Percentiles rank a stretch among this genome's conserved stretches.
Evolutionary conservation across 1,284 basidiomycete species (phyloP).

Genomic region (Sphaerobolus stellatus): DNA sequence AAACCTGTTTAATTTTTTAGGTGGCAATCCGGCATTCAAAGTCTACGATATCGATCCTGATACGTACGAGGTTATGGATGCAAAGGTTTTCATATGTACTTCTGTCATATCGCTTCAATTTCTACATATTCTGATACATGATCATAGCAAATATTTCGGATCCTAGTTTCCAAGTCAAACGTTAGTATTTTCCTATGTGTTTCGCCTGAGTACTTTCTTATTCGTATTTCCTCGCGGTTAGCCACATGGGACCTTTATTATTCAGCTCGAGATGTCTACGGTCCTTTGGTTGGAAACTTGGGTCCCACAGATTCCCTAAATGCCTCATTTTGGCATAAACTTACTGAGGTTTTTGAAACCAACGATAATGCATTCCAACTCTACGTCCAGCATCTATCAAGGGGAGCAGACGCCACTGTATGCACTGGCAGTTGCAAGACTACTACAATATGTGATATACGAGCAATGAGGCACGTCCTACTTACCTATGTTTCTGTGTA

Average conservation of each 20-base stretch:
- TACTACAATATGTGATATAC: slow-evolving; percentile 45
- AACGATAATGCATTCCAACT: slow-evolving; percentile 49
- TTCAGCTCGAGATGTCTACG: slow-evolving; percentile 53
- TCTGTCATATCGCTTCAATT: background rate
- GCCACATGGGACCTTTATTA: slow-evolving; percentile 58
- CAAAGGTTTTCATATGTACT: slow-evolving; percentile 40
- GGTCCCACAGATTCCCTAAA: slow-evolving; percentile 29
- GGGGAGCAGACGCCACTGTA: slow-evolving; percentile 35
- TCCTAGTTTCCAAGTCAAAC: slow-evolving; percentile 37
- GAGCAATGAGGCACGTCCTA: slow-evolving; percentile 49
- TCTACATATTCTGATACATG: background rate
- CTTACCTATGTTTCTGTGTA: too few relatives aligned
- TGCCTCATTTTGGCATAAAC: slow-evolving; percentile 59
- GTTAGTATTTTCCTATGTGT: slow-evolving; percentile 22
- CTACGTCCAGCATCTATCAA: slow-evolving; percentile 43
- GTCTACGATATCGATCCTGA: slow-evolving; percentile 54
- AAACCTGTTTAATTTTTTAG: slow-evolving; percentile 23
- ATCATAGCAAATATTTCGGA: slow-evolving; percentile 37
- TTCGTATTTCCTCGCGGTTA: too few relatives aligned
- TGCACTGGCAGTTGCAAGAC: slow-evolving; percentile 47
- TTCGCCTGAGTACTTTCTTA: slow-evolving; percentile 18
- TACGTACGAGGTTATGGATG: slow-evolving; percentile 53
- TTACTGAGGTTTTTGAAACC: slow-evolving; percentile 53
- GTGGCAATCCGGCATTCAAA: slow-evolving; percentile 52
- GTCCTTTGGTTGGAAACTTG: slow-evolving; percentile 39